Evolutionary conservation across 305 asterid species (phyloP).

Genomic region (Solanum hybrid): DNA sequence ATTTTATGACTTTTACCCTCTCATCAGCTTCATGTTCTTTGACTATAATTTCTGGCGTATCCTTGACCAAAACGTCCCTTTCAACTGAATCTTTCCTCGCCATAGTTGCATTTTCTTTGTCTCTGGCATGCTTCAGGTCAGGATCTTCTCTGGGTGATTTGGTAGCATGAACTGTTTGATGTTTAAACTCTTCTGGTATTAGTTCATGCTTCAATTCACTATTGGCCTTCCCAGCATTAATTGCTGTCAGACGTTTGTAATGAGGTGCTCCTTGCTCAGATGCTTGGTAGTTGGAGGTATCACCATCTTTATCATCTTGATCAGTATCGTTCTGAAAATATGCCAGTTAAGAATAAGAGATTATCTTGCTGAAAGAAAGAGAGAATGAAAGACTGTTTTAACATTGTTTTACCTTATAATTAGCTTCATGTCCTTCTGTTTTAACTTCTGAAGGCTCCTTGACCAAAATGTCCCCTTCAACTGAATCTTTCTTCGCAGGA

Average conservation of each 20-base stretch:
- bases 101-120: conserved; percentile 31
- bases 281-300: not conserved
- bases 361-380: not conserved
- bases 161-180: conserved; percentile 59
- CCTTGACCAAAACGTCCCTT: conserved; percentile 28
- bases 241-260: conserved; percentile 4
- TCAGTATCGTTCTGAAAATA: not conserved
- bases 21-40: not conserved
- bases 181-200: conserved; percentile 50
- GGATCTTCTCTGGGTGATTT: conserved; percentile 80
- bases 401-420: conserved; percentile 1
- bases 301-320: not conserved
- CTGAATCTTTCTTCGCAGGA: conserved; percentile 39
- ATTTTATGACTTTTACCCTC: not conserved
- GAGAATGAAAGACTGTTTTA: not conserved
- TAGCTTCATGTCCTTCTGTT: not conserved
- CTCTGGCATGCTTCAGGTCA: conserved; percentile 27
- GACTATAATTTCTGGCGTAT: conserved; percentile 12
- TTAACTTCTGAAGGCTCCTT: conserved; percentile 21
- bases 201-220: not conserved
- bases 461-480: conserved; percentile 38
- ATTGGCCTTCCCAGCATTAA: not conserved
- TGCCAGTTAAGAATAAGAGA: not conserved
- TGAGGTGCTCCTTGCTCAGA: not conserved
- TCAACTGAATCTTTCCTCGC: conserved; percentile 47